Base-by-base conservation (phyloP, 345 rosid species). In the Citrus trifoliata region DNA sequence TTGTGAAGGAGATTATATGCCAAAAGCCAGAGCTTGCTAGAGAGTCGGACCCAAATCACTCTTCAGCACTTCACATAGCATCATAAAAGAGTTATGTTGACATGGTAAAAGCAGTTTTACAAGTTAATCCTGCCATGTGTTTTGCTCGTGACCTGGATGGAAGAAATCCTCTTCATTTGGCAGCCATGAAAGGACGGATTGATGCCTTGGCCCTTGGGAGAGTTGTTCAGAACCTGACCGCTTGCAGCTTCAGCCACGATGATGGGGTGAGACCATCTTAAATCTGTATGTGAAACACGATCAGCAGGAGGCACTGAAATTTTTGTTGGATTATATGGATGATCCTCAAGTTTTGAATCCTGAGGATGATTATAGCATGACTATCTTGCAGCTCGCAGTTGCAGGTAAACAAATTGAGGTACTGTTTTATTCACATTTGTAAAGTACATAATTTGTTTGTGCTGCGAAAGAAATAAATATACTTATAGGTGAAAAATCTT, bases 41-140 rank as follows among this genome's bases (percentile, higher is more conserved):
- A 70, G 37, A 5, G 37, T 35, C 5, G 0, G 0, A 35, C 37
- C 0, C 37, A 35, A 35, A 35, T 35, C 37, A 35, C 0, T 35
- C 0, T 35, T 35, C 37, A 5, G 0, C 37, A 35, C 7, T 35
- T 33, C 35, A 33, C 35, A 33, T 33, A 35, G 37, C 37, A 35
- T 35, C 7, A 0, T 0, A 35, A 35, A 35, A 35, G 0, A 0
- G 37, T 35, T 0, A 35, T 35, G 37, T 35, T 5, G 0, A 35
- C 37, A 5, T 0, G 37, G 0, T 35, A 35, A 35, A 35, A 35
- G 37, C 37, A 35, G 0, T 35, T 35, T 35, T 6, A 35, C 37
- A 0, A 35, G 37, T 35, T 35, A 1, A 35, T 35, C 37, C 37
- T 35, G 37, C 37, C 37, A 0, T 35, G 37, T 35, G 37, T 35